Percentiles rank a stretch among this genome's conserved stretches.
Conservation (phyloP, 2,329 filamentous ascomycete species). For the Nemania sp. region DNA sequence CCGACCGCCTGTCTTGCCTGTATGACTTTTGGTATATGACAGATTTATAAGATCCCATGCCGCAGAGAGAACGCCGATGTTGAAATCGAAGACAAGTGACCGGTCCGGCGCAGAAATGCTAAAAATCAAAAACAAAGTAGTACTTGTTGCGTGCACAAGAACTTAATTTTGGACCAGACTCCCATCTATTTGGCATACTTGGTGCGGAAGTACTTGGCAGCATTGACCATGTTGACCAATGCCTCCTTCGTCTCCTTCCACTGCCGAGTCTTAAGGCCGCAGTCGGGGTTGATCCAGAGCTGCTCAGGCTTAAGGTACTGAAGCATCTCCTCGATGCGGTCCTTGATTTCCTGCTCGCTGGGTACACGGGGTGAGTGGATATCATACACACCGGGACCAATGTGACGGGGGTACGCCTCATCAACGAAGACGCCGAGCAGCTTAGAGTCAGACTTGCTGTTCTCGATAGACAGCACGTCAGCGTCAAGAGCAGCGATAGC, state of each 20-base stretch:
- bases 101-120: slow-evolving; percentile 40
- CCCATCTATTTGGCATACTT: slow-evolving; percentile 72
- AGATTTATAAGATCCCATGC: slow-evolving; percentile 35
- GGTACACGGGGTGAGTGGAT: slow-evolving; percentile 99
- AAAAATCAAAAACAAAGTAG: slow-evolving; percentile 37
- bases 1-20: slow-evolving; percentile 37
- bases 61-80: slow-evolving; percentile 56
- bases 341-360: slow-evolving; percentile 96
- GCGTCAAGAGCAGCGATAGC: slow-evolving; percentile 97
- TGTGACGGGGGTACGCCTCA: slow-evolving; percentile 95
- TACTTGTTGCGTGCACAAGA: slow-evolving; percentile 27
- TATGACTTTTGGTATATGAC: slow-evolving; percentile 40
- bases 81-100: slow-evolving; percentile 55
- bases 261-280: slow-evolving; percentile 97
- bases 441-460: slow-evolving; percentile 99
- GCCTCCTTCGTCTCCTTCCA: slow-evolving; percentile 99
- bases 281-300: slow-evolving; percentile 99
- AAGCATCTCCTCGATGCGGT: slow-evolving; percentile 97
- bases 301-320: slow-evolving; percentile 96
- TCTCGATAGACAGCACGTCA: slow-evolving; percentile 98
- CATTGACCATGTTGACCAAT: slow-evolving; percentile 94
- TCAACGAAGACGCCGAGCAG: slow-evolving; percentile 98
- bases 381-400: slow-evolving; percentile 98
- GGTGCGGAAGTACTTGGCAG: slow-evolving; percentile 93
- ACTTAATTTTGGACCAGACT: slow-evolving; percentile 18